Percentiles rank a stretch among this genome's conserved stretches.
Evolutionary conservation across 345 rosid genomes (phyloP).

Genomic region (Lepidium africanum): DNA sequence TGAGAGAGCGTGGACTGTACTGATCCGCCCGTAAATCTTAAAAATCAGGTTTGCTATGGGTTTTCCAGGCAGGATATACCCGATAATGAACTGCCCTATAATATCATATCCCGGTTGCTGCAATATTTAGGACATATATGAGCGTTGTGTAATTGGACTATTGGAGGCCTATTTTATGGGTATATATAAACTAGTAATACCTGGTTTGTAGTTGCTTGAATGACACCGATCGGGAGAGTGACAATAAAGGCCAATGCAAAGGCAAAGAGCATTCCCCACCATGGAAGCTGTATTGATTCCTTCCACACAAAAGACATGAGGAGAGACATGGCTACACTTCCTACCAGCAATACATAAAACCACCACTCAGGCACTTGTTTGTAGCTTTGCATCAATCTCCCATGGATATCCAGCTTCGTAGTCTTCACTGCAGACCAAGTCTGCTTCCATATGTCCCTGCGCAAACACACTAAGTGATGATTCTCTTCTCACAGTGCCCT

Average conservation of each 20-base stretch:
- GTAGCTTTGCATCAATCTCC: constrained; percentile 68
- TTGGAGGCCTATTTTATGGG: background rate
- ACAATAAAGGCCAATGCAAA: constrained; percentile 80
- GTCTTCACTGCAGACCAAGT: constrained; percentile 69
- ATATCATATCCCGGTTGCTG: constrained; percentile 99
- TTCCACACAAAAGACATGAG: constrained; percentile 79
- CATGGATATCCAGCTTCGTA: constrained; percentile 70
- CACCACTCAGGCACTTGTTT: constrained; percentile 95
- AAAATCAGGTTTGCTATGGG: constrained; percentile 93
- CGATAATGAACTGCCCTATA: constrained; percentile 94
- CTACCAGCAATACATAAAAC: constrained; percentile 55
- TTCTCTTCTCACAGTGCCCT: background rate
- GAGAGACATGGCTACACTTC: constrained; percentile 55
- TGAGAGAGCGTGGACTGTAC: constrained; percentile 93
- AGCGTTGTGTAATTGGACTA: background rate
- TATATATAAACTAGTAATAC: constrained; percentile 16
- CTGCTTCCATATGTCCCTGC: constrained; percentile 79
- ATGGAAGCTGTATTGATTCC: constrained; percentile 67
- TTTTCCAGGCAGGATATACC: constrained; percentile 80
- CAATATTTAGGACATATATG: background rate
- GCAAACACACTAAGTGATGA: constrained; percentile 12
- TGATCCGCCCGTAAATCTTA: constrained; percentile 94
- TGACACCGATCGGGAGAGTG: constrained; percentile 95
- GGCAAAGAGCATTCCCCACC: constrained; percentile 99
- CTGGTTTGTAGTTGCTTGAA: constrained; percentile 99